Evolutionary conservation across 1,284 basidiomycete genomes (phyloP).

Genomic region (Ceratobasidium sp.): DNA sequence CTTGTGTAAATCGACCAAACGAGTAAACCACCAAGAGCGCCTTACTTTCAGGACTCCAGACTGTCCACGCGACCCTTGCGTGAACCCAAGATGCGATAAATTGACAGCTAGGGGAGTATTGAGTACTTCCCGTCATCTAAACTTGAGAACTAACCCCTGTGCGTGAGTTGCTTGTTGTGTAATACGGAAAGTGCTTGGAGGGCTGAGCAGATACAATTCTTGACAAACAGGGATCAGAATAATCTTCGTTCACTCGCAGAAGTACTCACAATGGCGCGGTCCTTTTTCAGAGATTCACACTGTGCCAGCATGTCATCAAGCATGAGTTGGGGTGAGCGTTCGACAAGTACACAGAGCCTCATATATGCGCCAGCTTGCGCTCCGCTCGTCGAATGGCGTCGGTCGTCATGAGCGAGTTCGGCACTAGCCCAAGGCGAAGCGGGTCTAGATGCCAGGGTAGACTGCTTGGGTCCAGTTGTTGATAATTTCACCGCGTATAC

Average conservation of each 20-base stretch:
- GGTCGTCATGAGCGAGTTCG: constrained; percentile 1
- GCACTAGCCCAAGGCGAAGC: constrained; percentile 13
- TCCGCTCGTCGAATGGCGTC: constrained; percentile 12
- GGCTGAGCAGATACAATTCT: constrained; percentile 27
- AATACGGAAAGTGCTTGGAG: constrained; percentile 30
- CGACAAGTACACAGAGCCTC: constrained; percentile 33
- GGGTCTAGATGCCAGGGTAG: constrained; percentile 8
- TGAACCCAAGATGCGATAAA: constrained; percentile 36
- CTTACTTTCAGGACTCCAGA: constrained; percentile 35
- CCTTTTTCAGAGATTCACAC: constrained; percentile 29
- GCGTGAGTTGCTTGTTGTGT: constrained; percentile 34
- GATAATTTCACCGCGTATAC: constrained; percentile 34
- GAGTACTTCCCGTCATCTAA: background rate
- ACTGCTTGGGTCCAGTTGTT: constrained; percentile 8
- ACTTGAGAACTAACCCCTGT: constrained; percentile 31
- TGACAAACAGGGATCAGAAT: background rate
- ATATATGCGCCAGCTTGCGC: constrained; percentile 17
- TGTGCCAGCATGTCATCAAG: constrained; percentile 32
- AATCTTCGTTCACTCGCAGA: background rate
- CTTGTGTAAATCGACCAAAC: constrained; percentile 69
- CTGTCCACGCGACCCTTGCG: constrained; percentile 28
- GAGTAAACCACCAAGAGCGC: constrained; percentile 53
- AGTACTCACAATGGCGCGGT: constrained; percentile 26
- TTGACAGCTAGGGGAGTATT: constrained; percentile 25
- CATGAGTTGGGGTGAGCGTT: constrained; percentile 34